Conservation (phyloP, 352 stramenopile species). For the Globisporangium okanoganense region DNA sequence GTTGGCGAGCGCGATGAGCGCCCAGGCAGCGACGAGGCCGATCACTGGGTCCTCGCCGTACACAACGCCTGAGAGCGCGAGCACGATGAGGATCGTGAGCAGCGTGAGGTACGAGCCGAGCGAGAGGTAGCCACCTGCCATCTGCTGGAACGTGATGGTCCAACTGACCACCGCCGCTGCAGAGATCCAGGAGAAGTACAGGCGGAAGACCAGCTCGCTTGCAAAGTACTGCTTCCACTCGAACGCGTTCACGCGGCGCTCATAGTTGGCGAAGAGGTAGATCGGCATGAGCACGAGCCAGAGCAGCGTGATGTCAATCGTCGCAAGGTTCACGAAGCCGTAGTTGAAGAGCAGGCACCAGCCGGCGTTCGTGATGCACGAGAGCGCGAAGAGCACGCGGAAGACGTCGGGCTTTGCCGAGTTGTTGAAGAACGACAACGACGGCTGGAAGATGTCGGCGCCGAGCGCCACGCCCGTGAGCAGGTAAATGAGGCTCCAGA, state of each 20-base stretch:
- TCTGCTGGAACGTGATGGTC: constrained; percentile 42
- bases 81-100: constrained; percentile 40
- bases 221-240: constrained; percentile 51
- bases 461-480: constrained; percentile 48
- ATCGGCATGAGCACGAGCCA: constrained; percentile 59
- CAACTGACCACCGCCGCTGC: constrained; percentile 48
- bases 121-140: constrained; percentile 31
- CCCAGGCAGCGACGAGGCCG: constrained; percentile 45
- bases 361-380: constrained; percentile 39
- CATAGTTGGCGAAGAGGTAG: constrained; percentile 60
- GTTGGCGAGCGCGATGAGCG: constrained; percentile 41
- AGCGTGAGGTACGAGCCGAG: constrained; percentile 39
- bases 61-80: constrained; percentile 37
- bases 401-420: constrained; percentile 38
- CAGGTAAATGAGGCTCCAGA: constrained; percentile 70
- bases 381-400: constrained; percentile 51
- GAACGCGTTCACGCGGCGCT: constrained; percentile 39
- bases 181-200: constrained; percentile 69
- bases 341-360: constrained; percentile 55
- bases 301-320: constrained; percentile 45
- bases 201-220: constrained; percentile 54
- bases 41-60: constrained; percentile 54
- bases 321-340: constrained; percentile 32
- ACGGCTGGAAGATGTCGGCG: constrained; percentile 48
- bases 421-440: constrained; percentile 42